Conservation (phyloP, 108 stramenopile species). For the Aurantiochytrium sp. region DNA sequence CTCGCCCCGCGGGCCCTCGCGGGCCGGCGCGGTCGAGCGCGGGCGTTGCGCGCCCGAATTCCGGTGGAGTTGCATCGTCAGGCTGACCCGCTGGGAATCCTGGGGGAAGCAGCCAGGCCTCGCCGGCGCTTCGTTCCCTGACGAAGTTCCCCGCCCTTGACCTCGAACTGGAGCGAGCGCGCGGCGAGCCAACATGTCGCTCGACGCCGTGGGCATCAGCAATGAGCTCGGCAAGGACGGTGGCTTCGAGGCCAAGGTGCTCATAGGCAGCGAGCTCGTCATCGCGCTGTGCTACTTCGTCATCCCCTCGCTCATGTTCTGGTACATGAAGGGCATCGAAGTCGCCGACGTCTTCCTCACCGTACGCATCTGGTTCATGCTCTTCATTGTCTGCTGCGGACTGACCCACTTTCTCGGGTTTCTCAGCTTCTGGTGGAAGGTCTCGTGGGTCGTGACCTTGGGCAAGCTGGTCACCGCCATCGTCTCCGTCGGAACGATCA, state of each 20-base stretch:
- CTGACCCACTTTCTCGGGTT: background rate
- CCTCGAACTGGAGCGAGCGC: no score
- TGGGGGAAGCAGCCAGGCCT: no score
- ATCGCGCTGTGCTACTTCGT: background rate
- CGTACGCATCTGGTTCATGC: slow-evolving; percentile 23
- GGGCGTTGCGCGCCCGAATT: no score
- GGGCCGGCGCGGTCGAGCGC: no score
- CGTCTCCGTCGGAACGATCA: background rate
- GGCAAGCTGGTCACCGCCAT: background rate
- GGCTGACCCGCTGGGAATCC: no score
- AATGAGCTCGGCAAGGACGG: no score
- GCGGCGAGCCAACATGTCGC: no score
- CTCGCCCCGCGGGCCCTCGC: no score
- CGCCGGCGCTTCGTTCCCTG: no score
- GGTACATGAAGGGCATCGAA: background rate
- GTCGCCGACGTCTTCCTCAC: background rate
- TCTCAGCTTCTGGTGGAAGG: background rate
- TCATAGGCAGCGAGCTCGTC: slow-evolving; percentile 5
- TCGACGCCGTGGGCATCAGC: no score
- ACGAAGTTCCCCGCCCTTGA: no score
- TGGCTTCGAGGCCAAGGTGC: background rate
- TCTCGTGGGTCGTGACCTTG: background rate
- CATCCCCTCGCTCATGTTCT: background rate
- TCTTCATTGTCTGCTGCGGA: slow-evolving; percentile 20
- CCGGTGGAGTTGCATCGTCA: no score